A percentile compares a stretch with the other conserved stretches of the same genome.
phyloP scores from a whole-genome alignment of 1,284 basidiomycete genomes.

The Cyathus olla region DNA sequence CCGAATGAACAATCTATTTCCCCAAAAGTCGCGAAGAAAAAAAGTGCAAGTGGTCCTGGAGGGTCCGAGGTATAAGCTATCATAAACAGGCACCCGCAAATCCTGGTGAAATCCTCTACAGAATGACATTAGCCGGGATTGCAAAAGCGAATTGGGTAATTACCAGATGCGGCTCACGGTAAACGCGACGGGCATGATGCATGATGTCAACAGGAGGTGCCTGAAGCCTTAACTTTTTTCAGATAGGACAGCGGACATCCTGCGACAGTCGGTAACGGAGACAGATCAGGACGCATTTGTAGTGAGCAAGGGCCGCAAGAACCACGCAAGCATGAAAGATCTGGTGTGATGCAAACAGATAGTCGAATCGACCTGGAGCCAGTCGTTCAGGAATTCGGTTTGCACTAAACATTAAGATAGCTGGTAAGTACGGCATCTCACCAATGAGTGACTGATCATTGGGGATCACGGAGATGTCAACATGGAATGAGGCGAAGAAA shows the following conservation, averaged over 20 bases:
- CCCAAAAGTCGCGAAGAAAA: too few relatives aligned
- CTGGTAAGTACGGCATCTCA: conserved; percentile 16
- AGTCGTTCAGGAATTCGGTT: conserved; percentile 86
- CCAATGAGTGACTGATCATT: conserved; percentile 21
- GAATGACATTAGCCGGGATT: too few relatives aligned
- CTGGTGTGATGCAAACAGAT: conserved; percentile 85
- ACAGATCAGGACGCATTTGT: conserved; percentile 66
- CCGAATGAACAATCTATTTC: too few relatives aligned
- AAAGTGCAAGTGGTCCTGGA: too few relatives aligned
- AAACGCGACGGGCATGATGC: not conserved
- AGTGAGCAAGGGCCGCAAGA: conserved; percentile 83
- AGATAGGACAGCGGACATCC: conserved; percentile 39
- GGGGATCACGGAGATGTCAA: conserved; percentile 1
- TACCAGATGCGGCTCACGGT: not conserved
- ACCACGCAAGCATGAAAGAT: conserved; percentile 91
- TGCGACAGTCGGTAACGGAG: conserved; percentile 69
- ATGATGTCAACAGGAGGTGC: conserved; percentile 26
- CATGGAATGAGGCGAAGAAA: conserved; percentile 35
- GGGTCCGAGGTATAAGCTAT: too few relatives aligned
- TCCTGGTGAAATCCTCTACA: too few relatives aligned
- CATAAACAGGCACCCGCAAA: too few relatives aligned
- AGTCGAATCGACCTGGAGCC: conserved; percentile 85
- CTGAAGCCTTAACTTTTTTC: conserved; percentile 13
- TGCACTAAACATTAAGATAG: conserved; percentile 62
- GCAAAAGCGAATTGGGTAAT: not conserved